phyloP scores from a whole-genome alignment of 1,284 basidiomycete species.

The Puccinia coronata region DNA sequence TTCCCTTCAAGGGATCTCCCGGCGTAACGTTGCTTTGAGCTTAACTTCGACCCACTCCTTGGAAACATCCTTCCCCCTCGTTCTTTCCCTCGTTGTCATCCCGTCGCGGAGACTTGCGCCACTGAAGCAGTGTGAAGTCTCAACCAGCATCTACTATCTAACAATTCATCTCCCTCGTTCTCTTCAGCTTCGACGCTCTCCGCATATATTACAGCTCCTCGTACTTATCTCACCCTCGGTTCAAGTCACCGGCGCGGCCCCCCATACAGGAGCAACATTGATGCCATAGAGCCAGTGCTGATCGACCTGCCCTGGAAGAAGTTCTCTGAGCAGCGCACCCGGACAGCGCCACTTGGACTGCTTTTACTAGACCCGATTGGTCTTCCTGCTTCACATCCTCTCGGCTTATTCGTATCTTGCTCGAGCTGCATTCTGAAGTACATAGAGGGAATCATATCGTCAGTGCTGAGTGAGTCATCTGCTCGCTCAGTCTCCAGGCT shows the following conservation, averaged over 20 bases:
- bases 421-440: not conserved
- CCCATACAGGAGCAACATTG: not conserved
- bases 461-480: not conserved
- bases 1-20: not conserved
- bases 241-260: not conserved
- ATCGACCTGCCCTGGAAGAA: not conserved
- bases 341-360: not conserved
- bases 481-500: not conserved
- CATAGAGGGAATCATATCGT: not conserved
- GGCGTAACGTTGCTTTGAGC: not conserved
- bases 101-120: not conserved
- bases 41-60: too few species aligned
- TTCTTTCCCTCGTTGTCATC: not conserved
- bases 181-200: not conserved
- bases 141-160: too few species aligned
- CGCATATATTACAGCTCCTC: not conserved
- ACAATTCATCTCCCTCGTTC: not conserved
- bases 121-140: not conserved
- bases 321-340: not conserved
- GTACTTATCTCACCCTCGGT: not conserved
- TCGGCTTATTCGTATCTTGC: not conserved
- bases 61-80: not conserved
- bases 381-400: not conserved
- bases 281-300: not conserved
- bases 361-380: not conserved